Base-by-base conservation (phyloP, 495 filamentous ascomycete genomes). In the Echria macrotheca region DNA sequence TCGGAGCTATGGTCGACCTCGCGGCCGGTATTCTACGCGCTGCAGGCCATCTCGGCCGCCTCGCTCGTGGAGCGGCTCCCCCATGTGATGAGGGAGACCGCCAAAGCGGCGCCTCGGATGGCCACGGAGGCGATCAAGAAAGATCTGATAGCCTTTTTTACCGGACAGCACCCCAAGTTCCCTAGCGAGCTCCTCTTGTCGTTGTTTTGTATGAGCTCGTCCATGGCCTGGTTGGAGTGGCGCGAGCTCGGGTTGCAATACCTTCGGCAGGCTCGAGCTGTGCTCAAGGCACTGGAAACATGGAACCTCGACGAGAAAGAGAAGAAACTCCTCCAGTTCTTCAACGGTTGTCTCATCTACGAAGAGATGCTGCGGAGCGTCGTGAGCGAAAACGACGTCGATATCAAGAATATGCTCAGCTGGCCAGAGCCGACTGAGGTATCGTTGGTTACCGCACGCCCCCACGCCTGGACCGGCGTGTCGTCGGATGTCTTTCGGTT, bases 141-240 rank as follows among this genome's bases (percentile, higher is more conserved):
- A 22, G 63, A 64, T 32, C 52, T 66, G 2, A 22, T 57, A 11
- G 49, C 42, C 17, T 64, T 64, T 12, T 54, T 38, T 12, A 47
- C 38, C 18, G 53, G 48, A 0, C 5, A 12, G 2, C 42, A 19
- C n/a, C 26, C 49, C 19, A 37, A 39, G 25, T 63, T 66, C 24
- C 63, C 63, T 5, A 59, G 52, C 26, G 61, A 57, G 40, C 52
- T 66, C 8, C 47, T 66, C 10, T 15, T 66, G 7, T 56, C 63
- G 0, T 41, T 66, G 10, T 66, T 66, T 42, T 66, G 63, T 48
- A 63, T 66, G 63, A 66, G 63, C 25, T 66, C 63, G 5, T 66
- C 63, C 22, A 59, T 66, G 59, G 61, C 59, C 36, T 66, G 63
- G 63, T 50, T 66, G 46, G 63, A 66, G 21, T 37, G 60, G 1